phyloP scores from a whole-genome alignment of 257 asterid genomes.

The Salvia hispanica region DNA sequence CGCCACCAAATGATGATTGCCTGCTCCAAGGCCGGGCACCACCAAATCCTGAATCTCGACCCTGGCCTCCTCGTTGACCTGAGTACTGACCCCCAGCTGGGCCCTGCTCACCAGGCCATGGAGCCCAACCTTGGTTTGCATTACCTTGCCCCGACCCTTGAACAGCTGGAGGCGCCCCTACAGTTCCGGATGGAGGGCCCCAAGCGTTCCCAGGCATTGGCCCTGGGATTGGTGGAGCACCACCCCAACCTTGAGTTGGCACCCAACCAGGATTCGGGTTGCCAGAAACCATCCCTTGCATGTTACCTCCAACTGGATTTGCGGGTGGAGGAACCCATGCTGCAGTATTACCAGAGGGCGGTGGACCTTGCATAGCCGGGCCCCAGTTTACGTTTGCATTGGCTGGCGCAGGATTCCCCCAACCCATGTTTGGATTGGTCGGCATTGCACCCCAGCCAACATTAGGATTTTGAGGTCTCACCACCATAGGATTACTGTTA shows the following conservation, averaged over 20 bases:
- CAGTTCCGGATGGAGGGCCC: constrained; percentile 54
- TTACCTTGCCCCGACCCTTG: constrained; percentile 50
- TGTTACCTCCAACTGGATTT: constrained; percentile 33
- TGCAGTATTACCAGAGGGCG: constrained; percentile 44
- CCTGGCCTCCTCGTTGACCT: constrained; percentile 50
- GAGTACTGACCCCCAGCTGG: constrained; percentile 52
- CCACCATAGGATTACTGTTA: constrained; percentile 40
- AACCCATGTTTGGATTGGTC: constrained; percentile 62
- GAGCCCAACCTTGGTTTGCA: constrained; percentile 60
- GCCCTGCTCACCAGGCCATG: constrained; percentile 58
- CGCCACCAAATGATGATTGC: constrained; percentile 57
- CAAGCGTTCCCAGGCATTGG: constrained; percentile 44
- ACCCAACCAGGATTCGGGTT: constrained; percentile 58
- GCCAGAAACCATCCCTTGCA: constrained; percentile 41
- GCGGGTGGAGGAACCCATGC: constrained; percentile 64
- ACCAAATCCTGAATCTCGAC: constrained; percentile 48
- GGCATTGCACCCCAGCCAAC: constrained; percentile 64
- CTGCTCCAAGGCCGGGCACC: constrained; percentile 72
- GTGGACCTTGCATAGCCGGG: constrained; percentile 52
- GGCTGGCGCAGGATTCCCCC: constrained; percentile 57
- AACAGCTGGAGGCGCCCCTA: constrained; percentile 50
- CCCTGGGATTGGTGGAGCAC: constrained; percentile 50
- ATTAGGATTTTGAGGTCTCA: constrained; percentile 55
- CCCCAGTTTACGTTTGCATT: constrained; percentile 58
- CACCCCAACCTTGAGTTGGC: constrained; percentile 46